Base-by-base conservation (phyloP, 2,329 filamentous ascomycete species). In the Fusarium musae region DNA sequence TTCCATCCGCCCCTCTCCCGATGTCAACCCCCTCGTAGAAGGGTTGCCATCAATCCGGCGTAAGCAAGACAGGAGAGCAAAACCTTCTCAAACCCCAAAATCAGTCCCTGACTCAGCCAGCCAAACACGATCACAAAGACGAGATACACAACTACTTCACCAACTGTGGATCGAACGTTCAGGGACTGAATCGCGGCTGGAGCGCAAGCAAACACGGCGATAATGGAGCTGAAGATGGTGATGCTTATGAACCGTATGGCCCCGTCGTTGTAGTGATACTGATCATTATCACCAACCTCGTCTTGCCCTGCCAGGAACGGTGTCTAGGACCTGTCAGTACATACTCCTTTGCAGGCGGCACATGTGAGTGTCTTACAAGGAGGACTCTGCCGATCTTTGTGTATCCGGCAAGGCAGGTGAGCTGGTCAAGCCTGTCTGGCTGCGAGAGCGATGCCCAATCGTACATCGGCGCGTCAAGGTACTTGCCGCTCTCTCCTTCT, bases 71-170 rank as follows among this genome's bases (percentile, higher is more conserved):
- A 69, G 6, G 43, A 39, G 43, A 72, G 34, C 19, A 72, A 46
- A 9, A 62, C 32, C 42, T 60, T 72, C 40, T 69, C 69, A n/a
- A 64, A 53, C 16, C 56, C 54, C 13, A 19, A 13, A n/a, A 69
- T 19, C 10, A 72, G 54, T 8, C 42, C 59, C 37, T 72, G 63
- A 15, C 17, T 49, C 28, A 65, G 9, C 62, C 52, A 72, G 36
- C 63, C 64, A 46, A 72, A 72, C 9, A 23, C 40, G 34, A 72
- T 69, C 16, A 72, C 63, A 44, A 72, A 72, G 10, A 61, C 54
- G 12, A 72, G 64, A 42, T 72, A 72, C 7, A 58, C 65, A 26
- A 37, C 69, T 11, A 72, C 63, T 36, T 72, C 69, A 4, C 59
- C 69, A 8, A 23, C n/a, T 21, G 53, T 37, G 17, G 69, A 69